phyloP scores from a whole-genome alignment of 2,329 filamentous ascomycete species.

The Neurospora crassa region DNA sequence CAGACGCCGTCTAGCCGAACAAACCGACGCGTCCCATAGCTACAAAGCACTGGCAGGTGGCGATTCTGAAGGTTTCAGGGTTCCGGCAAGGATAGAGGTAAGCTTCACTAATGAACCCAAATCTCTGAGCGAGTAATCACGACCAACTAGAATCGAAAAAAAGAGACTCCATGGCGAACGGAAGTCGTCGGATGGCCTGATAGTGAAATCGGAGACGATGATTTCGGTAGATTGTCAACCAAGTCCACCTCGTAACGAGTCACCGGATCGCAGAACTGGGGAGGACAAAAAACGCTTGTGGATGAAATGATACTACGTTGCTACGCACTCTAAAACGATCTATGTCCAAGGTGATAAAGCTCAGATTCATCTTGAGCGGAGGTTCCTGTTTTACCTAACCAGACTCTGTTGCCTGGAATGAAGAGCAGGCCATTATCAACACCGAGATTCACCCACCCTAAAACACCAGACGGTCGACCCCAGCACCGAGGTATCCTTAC shows the following conservation, averaged over 20 bases:
- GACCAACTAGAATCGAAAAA: too few species aligned
- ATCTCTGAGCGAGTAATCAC: too few species aligned
- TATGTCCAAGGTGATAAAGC: background rate
- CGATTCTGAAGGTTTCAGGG: background rate
- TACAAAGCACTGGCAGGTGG: background rate
- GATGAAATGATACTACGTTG: background rate
- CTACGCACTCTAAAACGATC: background rate
- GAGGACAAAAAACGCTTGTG: too few species aligned
- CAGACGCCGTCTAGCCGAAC: background rate
- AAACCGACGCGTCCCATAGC: background rate
- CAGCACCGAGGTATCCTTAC: background rate
- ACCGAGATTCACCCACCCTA: background rate
- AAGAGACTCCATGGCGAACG: too few species aligned
- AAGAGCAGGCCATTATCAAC: background rate
- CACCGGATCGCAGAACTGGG: too few species aligned
- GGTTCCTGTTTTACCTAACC: background rate
- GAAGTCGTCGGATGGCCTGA: too few species aligned
- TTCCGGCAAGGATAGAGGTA: background rate
- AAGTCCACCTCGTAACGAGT: too few species aligned
- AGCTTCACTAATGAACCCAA: background rate
- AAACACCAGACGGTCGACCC: background rate
- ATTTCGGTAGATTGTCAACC: too few species aligned
- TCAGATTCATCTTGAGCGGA: too few species aligned
- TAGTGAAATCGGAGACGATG: too few species aligned
- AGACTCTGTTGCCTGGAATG: background rate